These are phyloP conservation scores for Lathyrus aphaca DNA, from an alignment of 306 rosid genomes.

Conservation along the genomic window DNA sequence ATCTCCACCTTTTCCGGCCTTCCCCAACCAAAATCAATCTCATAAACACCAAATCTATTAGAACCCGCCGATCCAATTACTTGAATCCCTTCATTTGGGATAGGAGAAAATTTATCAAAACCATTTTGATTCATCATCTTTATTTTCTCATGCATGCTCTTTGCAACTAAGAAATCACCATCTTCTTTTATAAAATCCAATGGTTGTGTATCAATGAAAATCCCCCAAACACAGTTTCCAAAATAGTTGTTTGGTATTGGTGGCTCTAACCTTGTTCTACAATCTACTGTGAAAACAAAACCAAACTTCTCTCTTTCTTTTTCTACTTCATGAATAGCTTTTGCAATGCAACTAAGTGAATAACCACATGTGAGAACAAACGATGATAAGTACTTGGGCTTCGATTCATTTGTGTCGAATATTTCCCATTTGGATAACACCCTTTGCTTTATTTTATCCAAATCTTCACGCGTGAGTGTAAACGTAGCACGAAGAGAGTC, in stretches of 20 bases:
- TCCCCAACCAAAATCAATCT: constrained; percentile 58
- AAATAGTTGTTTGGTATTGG: constrained; percentile 22
- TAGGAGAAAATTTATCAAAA: neutral
- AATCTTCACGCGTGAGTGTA: too few relatives aligned
- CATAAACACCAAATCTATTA: constrained; percentile 47
- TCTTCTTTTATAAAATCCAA: constrained; percentile 13
- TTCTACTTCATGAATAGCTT: constrained; percentile 33
- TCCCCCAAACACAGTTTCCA: constrained; percentile 23
- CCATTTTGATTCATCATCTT: neutral
- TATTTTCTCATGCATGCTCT: neutral
- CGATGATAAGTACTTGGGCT: constrained; percentile 36
- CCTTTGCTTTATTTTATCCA: constrained; percentile 26
- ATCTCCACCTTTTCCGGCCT: constrained; percentile 49
- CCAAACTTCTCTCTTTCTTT: neutral
- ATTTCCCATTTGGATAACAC: neutral
- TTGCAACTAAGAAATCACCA: constrained; percentile 8
- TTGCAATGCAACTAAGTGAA: constrained; percentile 23
- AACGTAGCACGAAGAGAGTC: too few relatives aligned
- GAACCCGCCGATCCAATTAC: constrained; percentile 44
- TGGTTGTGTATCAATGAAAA: neutral
- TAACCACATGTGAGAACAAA: constrained; percentile 5
- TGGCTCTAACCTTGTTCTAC: constrained; percentile 34
- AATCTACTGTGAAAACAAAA: constrained; percentile 3
- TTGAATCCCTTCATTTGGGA: neutral
- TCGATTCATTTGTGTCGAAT: neutral